Conservation (phyloP, 2,329 filamentous ascomycete genomes). For the Ciborinia camelliae region DNA sequence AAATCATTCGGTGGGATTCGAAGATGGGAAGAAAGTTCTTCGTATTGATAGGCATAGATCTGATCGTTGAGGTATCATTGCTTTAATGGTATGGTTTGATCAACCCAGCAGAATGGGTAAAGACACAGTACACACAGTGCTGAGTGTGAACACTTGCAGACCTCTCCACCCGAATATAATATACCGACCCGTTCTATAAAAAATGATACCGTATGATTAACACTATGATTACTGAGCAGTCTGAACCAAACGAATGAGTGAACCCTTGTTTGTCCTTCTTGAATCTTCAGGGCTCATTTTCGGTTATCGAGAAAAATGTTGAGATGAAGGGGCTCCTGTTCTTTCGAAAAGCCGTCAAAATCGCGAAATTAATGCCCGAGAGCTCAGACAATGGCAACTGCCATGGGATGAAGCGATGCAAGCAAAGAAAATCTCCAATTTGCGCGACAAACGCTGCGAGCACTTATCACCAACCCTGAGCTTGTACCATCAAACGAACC, state of each 20-base stretch:
- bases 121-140: too few relatives aligned
- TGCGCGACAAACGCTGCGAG: constrained; percentile 8
- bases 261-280: background rate
- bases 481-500: background rate
- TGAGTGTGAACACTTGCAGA: background rate
- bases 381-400: constrained; percentile 6
- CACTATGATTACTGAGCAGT: too few relatives aligned
- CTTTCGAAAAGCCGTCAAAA: background rate
- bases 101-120: background rate
- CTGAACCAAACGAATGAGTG: background rate
- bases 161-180: background rate
- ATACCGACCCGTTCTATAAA: background rate
- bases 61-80: background rate
- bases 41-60: background rate
- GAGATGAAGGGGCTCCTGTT: background rate
- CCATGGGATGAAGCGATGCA: background rate
- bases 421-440: background rate
- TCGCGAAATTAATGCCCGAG: constrained; percentile 10
- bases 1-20: background rate
- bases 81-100: background rate
- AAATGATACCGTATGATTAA: too few relatives aligned
- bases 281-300: background rate
- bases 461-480: too few relatives aligned
- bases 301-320: constrained; percentile 12
- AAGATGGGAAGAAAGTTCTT: background rate